These are phyloP conservation scores for Melampsora larici-populina DNA, from an alignment of 1,284 basidiomycete genomes.

Conservation along the genomic window DNA sequence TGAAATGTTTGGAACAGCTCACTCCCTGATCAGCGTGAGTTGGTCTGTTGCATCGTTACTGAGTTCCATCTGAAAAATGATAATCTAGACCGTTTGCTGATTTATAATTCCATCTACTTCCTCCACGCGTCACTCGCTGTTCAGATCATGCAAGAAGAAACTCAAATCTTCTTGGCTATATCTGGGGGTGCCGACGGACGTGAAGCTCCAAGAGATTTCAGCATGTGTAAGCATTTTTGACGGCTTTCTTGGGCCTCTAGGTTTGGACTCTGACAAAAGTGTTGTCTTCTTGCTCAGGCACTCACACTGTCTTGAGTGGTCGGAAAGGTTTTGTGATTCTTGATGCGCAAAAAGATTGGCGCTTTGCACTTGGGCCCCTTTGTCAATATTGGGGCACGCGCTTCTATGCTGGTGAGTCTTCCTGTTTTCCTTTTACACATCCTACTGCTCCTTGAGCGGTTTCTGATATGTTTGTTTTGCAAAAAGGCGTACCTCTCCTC, in stretches of 20 bases:
- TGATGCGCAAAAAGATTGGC: conserved; percentile 29
- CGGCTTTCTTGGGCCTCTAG: not conserved
- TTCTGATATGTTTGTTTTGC: too few species aligned
- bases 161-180: conserved; percentile 49
- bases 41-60: not conserved
- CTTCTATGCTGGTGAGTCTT: conserved; percentile 23
- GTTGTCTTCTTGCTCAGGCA: conserved; percentile 7
- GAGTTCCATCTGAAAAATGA: not conserved
- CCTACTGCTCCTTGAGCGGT: conserved; percentile 1
- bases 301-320: too few species aligned
- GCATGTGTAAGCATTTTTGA: conserved; percentile 8
- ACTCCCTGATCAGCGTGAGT: conserved; percentile 48
- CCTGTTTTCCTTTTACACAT: not conserved
- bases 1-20: conserved; percentile 46
- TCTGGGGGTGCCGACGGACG: conserved; percentile 23
- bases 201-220: conserved; percentile 24
- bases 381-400: not conserved
- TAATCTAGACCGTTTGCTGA: not conserved
- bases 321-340: conserved; percentile 37
- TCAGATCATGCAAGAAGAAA: conserved; percentile 48
- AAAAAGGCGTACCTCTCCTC: conserved; percentile 13
- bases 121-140: not conserved
- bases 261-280: not conserved
- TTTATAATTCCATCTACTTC: not conserved
- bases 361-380: not conserved